phyloP scores from a whole-genome alignment of 2,329 filamentous ascomycete species.

The Pseudocercospora pini-densiflorae region DNA sequence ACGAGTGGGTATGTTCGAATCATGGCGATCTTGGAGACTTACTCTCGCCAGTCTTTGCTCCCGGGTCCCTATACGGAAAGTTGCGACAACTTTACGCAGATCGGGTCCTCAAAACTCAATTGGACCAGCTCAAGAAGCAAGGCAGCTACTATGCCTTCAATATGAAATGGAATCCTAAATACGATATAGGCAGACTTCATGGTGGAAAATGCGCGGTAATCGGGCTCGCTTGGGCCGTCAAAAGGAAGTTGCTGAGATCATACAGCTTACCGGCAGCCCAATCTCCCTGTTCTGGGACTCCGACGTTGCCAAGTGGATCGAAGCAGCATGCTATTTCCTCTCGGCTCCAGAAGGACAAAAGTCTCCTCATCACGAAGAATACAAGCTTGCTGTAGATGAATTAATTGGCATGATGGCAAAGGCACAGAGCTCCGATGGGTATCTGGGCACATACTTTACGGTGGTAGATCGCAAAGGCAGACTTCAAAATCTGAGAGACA shows the following conservation, averaged over 20 bases:
- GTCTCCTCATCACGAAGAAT: background rate
- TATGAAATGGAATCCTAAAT: conserved; percentile 12
- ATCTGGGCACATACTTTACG: conserved; percentile 12
- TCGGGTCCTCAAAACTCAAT: conserved; percentile 10
- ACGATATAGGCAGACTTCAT: conserved; percentile 10
- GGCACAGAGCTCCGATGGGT: conserved; percentile 9
- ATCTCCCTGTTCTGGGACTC: conserved; percentile 60
- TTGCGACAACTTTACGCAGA: conserved; percentile 4
- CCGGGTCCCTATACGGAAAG: conserved; percentile 9
- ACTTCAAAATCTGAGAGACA: conserved; percentile 10
- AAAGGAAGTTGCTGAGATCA: background rate
- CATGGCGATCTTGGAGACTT: background rate
- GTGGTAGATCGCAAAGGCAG: conserved; percentile 11
- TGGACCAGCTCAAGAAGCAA: conserved; percentile 9
- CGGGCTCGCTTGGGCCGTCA: background rate
- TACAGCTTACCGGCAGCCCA: conserved; percentile 6
- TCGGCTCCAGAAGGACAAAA: conserved; percentile 2
- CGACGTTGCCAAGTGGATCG: conserved; percentile 64
- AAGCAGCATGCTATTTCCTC: conserved; percentile 62
- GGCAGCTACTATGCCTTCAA: conserved; percentile 14
- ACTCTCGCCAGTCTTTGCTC: background rate
- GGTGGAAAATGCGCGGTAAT: conserved; percentile 6
- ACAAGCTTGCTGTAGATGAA: conserved; percentile 6
- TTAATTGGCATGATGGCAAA: conserved; percentile 12
- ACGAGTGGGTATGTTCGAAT: conserved; percentile 2